A percentile compares a stretch with the other conserved stretches of the same genome.
phyloP scores from a whole-genome alignment of 495 filamentous ascomycete species.

The Penicillium manginii region DNA sequence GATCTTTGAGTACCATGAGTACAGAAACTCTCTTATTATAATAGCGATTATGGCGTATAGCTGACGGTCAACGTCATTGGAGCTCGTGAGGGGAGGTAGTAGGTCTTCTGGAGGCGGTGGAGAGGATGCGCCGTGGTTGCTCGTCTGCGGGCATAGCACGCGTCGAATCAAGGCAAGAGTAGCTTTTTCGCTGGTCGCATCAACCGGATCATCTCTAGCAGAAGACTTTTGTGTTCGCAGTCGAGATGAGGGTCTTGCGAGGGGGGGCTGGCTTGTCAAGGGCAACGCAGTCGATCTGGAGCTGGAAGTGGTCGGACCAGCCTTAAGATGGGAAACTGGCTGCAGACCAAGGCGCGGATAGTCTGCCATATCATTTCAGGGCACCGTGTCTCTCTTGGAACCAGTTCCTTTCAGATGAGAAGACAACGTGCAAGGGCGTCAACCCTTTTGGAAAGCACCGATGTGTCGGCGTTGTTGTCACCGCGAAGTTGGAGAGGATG shows the following conservation, averaged over 20 bases:
- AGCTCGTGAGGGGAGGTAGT: conserved; percentile 87
- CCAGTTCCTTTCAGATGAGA: conserved; percentile 3
- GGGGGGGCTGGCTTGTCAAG: conserved; percentile 31
- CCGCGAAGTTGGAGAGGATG: conserved; percentile 19
- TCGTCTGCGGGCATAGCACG: conserved; percentile 62
- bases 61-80: conserved; percentile 88
- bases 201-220: conserved; percentile 35
- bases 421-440: conserved; percentile 2
- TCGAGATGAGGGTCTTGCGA: conserved; percentile 38
- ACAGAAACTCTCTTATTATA: conserved; percentile 83
- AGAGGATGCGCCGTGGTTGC: conserved; percentile 43
- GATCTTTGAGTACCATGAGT: conserved; percentile 90
- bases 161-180: conserved; percentile 65
- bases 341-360: conserved; percentile 43
- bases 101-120: conserved; percentile 72
- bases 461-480: conserved; percentile 14
- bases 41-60: conserved; percentile 90
- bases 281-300: conserved; percentile 41
- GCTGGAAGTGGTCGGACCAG: conserved; percentile 54
- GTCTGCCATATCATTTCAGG: conserved; percentile 50
- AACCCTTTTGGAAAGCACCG: conserved; percentile 9
- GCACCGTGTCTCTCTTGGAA: not conserved
- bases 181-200: conserved; percentile 56
- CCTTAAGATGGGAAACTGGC: conserved; percentile 53
- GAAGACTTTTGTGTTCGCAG: conserved; percentile 31